phyloP scores from a whole-genome alignment of 129 eudicot genomes.

The Ambrosia artemisiifolia region DNA sequence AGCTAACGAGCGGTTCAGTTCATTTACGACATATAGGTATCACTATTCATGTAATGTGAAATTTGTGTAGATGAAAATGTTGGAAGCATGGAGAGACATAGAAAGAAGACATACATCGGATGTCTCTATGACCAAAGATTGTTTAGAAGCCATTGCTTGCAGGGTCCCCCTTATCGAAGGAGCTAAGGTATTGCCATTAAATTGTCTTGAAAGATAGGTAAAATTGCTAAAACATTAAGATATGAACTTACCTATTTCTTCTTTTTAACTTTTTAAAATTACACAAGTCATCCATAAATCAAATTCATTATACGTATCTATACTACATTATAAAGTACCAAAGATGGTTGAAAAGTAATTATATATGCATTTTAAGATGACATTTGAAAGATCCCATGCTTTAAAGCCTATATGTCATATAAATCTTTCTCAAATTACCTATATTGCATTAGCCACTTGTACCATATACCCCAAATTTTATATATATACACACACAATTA shows the following conservation, averaged over 20 bases:
- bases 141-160: slow-evolving; percentile 51
- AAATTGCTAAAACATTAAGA: background rate
- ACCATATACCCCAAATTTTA: too few species aligned
- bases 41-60: background rate
- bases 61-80: slow-evolving; percentile 34
- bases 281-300: too few species aligned
- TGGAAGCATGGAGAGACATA: slow-evolving; percentile 56
- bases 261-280: too few species aligned
- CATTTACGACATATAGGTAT: background rate
- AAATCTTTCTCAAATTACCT: too few species aligned
- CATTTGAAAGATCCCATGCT: too few species aligned
- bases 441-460: too few species aligned
- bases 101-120: slow-evolving; percentile 53
- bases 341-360: too few species aligned
- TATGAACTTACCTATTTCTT: background rate
- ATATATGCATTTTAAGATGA: too few species aligned
- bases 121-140: slow-evolving; percentile 40
- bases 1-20: background rate
- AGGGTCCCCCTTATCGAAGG: slow-evolving; percentile 67
- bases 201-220: background rate
- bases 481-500: too few species aligned
- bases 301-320: too few species aligned
- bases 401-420: too few species aligned
- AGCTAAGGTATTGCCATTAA: slow-evolving; percentile 46
- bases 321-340: too few species aligned